Evolutionary conservation across 148 eudicot genomes (phyloP).

Genomic region (Selenicereus undatus): DNA sequence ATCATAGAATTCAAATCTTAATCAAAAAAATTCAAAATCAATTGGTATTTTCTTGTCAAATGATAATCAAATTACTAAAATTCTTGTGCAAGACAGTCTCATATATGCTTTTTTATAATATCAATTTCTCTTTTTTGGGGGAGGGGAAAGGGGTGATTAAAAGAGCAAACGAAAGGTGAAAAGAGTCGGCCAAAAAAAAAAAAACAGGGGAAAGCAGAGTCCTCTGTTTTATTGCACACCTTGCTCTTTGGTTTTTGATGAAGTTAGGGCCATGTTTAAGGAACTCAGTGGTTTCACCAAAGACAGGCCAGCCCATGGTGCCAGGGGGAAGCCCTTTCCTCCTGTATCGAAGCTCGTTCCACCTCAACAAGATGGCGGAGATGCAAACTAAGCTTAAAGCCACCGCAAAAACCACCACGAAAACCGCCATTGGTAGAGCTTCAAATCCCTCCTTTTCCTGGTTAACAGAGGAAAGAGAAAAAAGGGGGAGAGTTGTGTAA

Average conservation of each 20-base stretch:
- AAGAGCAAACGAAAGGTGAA: not conserved
- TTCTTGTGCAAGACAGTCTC: no score
- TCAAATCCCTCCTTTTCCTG: not conserved
- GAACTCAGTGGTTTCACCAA: conserved; percentile 94
- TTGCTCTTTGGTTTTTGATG: conserved; percentile 82
- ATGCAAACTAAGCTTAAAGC: conserved; percentile 34
- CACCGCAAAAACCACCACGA: conserved; percentile 29
- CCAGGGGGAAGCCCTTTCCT: conserved; percentile 90
- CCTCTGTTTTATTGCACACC: conserved; percentile 39
- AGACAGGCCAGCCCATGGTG: conserved; percentile 98
- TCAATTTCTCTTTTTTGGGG: no score
- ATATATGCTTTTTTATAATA: no score
- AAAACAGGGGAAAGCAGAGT: conserved; percentile 11
- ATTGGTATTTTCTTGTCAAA: no score
- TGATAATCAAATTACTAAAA: no score
- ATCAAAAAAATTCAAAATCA: no score
- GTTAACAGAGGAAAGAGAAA: not conserved
- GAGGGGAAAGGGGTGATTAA: no score
- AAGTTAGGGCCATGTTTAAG: conserved; percentile 88
- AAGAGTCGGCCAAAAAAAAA: not conserved
- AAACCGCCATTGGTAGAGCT: conserved; percentile 47
- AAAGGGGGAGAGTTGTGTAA: not conserved
- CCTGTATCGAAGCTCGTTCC: conserved; percentile 80
- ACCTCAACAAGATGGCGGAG: conserved; percentile 60
- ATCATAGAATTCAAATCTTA: not conserved